Base-by-base conservation (phyloP, 2,329 filamentous ascomycete genomes). In the Didymella arachidicola region DNA sequence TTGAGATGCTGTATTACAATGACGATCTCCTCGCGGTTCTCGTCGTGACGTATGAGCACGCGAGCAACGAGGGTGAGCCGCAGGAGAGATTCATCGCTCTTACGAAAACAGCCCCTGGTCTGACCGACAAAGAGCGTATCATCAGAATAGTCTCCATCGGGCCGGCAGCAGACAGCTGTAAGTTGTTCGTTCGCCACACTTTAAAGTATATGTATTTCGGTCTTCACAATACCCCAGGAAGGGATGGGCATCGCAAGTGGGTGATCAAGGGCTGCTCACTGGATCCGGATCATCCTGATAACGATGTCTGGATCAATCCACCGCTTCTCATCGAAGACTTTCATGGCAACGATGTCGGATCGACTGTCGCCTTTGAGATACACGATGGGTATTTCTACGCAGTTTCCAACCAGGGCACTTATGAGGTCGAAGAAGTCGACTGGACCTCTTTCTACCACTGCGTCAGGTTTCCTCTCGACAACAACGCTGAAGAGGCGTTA, bases 401-500 rank as follows among this genome's bases (percentile, higher is more conserved):
- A 0, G 77, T 93, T 6, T 90, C 89, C 0, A 93, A 87, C 62
- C 83, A 87, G 63, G 84, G 83, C 1, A 82, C 83, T 3, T 84
- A 86, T 51, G 84, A 89, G 57, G 80, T 85, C 0, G 85, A 89
- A 57, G 86, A 89, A 57, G 80, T 85, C 4, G 84, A 89, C 57
- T 89, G 86, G 83, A 86, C 85, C 0, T 90, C 87, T 0, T 89
- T 86, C 69, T 93, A 92, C 69, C 83, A 87, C 56, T 89, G 86
- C 70, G 79, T 87, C 43, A 84, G 88, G 10, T 86, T 92, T 57
- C 84, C 84, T 1, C 78, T 91, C 11, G 67, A 79, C 30, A 71
- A 78, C 2, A 80, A 82, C n/a, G 74, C 77, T 27, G 67, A 72
- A 8, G 72, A 71, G 1, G 72, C 68, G 7, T 63, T 81, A n/a